These are phyloP conservation scores for Ogataea zsoltii DNA, from an alignment of 805 yeast species.

Conservation along the genomic window DNA sequence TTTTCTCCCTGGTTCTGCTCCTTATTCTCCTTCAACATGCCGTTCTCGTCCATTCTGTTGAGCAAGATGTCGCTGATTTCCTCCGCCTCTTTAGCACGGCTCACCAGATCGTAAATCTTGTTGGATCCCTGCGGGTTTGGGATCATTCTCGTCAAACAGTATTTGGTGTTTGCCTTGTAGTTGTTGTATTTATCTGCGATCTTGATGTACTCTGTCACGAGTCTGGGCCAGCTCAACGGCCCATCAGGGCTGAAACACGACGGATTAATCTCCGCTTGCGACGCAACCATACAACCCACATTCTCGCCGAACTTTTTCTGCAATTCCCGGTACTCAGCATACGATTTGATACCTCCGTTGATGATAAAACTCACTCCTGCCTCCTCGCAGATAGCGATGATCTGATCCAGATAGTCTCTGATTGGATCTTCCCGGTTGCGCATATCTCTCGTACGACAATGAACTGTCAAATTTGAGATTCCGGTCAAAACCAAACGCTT, in stretches of 20 bases:
- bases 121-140: constrained; percentile 45
- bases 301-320: constrained; percentile 54
- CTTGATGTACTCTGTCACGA: constrained; percentile 55
- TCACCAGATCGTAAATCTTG: constrained; percentile 55
- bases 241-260: constrained; percentile 58
- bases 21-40: constrained; percentile 24
- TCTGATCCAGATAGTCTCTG: constrained; percentile 63
- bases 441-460: constrained; percentile 89
- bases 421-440: constrained; percentile 82
- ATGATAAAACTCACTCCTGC: constrained; percentile 72
- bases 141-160: constrained; percentile 71
- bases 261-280: constrained; percentile 85
- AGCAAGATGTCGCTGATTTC: constrained; percentile 43
- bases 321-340: constrained; percentile 53
- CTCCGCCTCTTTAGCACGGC: constrained; percentile 54
- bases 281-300: constrained; percentile 94
- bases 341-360: constrained; percentile 71
- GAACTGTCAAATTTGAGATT: constrained; percentile 80
- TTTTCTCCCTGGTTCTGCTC: constrained; percentile 1
- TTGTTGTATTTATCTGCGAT: constrained; percentile 60
- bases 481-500: constrained; percentile 69
- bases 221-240: constrained; percentile 53
- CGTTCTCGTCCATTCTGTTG: constrained; percentile 38
- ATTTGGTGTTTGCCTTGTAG: constrained; percentile 74
- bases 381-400: constrained; percentile 60